Evolutionary conservation across 1,284 basidiomycete genomes (phyloP), one percentile per base, ranked within the genome.

Genomic region (Sporisorium graminicola): DNA sequence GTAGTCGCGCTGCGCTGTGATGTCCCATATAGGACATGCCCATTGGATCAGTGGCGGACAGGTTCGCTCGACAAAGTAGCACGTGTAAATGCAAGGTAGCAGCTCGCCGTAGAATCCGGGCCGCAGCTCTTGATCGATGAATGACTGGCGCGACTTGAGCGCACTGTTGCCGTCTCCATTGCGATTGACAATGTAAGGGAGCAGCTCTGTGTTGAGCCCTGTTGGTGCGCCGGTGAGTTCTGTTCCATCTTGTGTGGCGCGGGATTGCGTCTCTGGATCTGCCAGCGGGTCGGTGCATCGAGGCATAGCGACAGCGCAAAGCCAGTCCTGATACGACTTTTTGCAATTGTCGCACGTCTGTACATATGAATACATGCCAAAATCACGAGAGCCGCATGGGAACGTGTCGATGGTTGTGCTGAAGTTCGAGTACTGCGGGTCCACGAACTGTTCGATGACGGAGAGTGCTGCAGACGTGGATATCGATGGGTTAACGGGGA

Each of bases 251-350:
- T 77, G 75, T 16, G 68, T 74, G 26, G 83, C 81, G 20, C 82
- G 74, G 10, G 71, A 76, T 40, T 77, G 65, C 8, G 59, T 55
- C 3, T 43, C 40, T 5, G 80, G 74, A 49, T 84, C 77, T 1
- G 52, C 18, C 1, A 81, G 33, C 0, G 69, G 40, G 56, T 87
- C 87, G 24, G 85, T 84, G 65, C 87, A 87, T 12, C 87, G 75
- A 1, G 87, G 87, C 67, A 87, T 85, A 7, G 82, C 74, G 14
- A 86, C 81, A n/a, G 86, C 82, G 64, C 87, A 87, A 0, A 86
- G 65, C 85, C 86, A 87, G 53, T 82, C 79, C 26, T 70, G 80
- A 62, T 87, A 87, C 3, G 86, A 82, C 24, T 58, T 76, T 46
- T 78, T 65, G 78, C 87, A 87, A 64, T 81, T 83, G 6, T 68